Conservation (phyloP, 2,329 filamentous ascomycete genomes). For the Xylariaceae sp. region DNA sequence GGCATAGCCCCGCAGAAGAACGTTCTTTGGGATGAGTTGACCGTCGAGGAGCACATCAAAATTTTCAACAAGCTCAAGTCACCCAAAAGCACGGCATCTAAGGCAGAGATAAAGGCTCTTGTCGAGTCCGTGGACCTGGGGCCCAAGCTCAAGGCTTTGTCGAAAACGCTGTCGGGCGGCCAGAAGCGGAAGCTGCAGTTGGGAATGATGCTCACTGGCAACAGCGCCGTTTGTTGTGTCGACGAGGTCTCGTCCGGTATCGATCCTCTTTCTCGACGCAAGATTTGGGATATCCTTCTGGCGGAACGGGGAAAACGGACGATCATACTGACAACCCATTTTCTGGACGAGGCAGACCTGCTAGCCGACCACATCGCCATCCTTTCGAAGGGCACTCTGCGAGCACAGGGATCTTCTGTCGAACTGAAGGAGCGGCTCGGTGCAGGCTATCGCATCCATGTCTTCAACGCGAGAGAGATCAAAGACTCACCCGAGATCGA, state of each 20-base stretch:
- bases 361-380: conserved; percentile 85
- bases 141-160: conserved; percentile 62
- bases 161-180: conserved; percentile 77
- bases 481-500: conserved; percentile 42
- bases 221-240: conserved; percentile 79
- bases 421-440: conserved; percentile 77
- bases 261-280: conserved; percentile 76
- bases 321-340: conserved; percentile 85
- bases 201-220: conserved; percentile 91
- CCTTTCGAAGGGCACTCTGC: conserved; percentile 74
- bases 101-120: conserved; percentile 53
- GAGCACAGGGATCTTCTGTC: conserved; percentile 76
- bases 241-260: conserved; percentile 87
- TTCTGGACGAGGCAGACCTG: conserved; percentile 86
- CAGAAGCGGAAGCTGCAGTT: conserved; percentile 90
- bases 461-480: conserved; percentile 51
- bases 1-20: conserved; percentile 91
- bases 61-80: conserved; percentile 83
- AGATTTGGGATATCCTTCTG: conserved; percentile 90
- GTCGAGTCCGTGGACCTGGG: conserved; percentile 66
- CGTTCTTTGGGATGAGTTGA: conserved; percentile 84
- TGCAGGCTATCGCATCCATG: conserved; percentile 75
- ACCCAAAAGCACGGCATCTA: conserved; percentile 44
- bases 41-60: conserved; percentile 73
- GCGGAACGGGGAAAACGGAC: conserved; percentile 76